phyloP scores from a whole-genome alignment of 106 monocot species.

The Narthecium ossifragum region DNA sequence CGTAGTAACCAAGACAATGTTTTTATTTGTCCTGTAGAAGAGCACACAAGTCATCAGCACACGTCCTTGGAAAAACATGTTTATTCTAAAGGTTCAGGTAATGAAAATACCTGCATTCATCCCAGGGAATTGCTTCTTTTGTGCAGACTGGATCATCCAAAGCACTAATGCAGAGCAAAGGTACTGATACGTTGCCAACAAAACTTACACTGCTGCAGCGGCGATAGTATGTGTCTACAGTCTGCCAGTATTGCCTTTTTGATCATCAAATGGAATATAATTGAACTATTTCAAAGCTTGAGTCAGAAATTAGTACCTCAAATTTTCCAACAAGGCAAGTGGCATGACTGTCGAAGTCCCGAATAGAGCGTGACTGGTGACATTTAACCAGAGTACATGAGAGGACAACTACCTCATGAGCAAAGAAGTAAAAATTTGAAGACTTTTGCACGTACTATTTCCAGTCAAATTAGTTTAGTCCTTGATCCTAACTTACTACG shows the following conservation, averaged over 20 bases:
- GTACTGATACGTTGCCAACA: constrained; percentile 59
- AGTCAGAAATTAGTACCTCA: constrained; percentile 46
- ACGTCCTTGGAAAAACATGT: too few species aligned
- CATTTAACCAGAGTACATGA: not conserved
- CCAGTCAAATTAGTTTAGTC: too few species aligned
- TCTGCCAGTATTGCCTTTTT: constrained; percentile 38
- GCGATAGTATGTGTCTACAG: constrained; percentile 93
- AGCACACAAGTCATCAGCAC: too few species aligned
- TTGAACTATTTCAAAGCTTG: not conserved
- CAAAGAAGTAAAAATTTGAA: too few species aligned
- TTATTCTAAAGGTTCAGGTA: too few species aligned
- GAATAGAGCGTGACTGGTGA: constrained; percentile 59
- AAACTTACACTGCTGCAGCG: constrained; percentile 70
- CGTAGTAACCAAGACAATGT: constrained; percentile 81
- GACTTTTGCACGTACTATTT: too few species aligned
- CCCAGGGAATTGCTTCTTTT: constrained; percentile 97
- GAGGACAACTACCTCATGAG: not conserved
- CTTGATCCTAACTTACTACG: too few species aligned
- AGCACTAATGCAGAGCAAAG: constrained; percentile 81
- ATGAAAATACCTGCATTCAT: constrained; percentile 96
- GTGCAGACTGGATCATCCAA: constrained; percentile 97
- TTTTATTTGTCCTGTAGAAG: constrained; percentile 64
- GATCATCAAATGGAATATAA: not conserved
- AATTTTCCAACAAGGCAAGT: constrained; percentile 75
- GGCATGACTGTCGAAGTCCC: constrained; percentile 88